Percentiles rank a stretch among this genome's conserved stretches.
These are phyloP conservation scores for Gossypium turneri DNA, from an alignment of 345 rosid genomes.

Conservation along the genomic window DNA sequence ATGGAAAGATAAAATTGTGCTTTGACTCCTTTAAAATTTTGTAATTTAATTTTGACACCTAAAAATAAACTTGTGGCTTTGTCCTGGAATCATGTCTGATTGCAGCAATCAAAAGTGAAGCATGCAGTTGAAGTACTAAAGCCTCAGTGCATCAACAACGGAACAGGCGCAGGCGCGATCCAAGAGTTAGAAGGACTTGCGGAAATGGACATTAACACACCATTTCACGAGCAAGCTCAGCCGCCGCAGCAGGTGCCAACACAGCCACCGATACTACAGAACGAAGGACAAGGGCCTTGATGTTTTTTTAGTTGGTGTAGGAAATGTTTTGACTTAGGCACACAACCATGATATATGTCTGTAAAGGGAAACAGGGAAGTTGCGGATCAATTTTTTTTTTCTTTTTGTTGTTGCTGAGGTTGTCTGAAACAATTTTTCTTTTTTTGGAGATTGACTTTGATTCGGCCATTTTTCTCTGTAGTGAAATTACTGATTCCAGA, in stretches of 20 bases:
- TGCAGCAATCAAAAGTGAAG: conserved; percentile 61
- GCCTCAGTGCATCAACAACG: conserved; percentile 29
- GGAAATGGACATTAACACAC: conserved; percentile 32
- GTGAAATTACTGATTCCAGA: not conserved
- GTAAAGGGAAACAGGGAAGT: conserved; percentile 20
- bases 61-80: too few species aligned
- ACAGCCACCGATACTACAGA: conserved; percentile 6
- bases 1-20: too few species aligned
- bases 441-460: not conserved
- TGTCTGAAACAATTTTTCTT: not conserved
- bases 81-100: not conserved
- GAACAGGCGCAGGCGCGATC: conserved; percentile 30
- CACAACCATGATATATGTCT: not conserved
- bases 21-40: too few species aligned
- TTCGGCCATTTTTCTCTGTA: not conserved
- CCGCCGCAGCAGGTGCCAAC: not conserved
- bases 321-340: conserved; percentile 24
- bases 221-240: conserved; percentile 25
- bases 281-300: not conserved
- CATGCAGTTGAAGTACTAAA: conserved; percentile 41
- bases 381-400: conserved; percentile 3
- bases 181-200: conserved; percentile 63
- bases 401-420: conserved; percentile 2
- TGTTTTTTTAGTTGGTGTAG: conserved; percentile 5
- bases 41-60: too few species aligned